Conservation (phyloP, 1,284 basidiomycete species). For the Naganishia liquefaciens region DNA sequence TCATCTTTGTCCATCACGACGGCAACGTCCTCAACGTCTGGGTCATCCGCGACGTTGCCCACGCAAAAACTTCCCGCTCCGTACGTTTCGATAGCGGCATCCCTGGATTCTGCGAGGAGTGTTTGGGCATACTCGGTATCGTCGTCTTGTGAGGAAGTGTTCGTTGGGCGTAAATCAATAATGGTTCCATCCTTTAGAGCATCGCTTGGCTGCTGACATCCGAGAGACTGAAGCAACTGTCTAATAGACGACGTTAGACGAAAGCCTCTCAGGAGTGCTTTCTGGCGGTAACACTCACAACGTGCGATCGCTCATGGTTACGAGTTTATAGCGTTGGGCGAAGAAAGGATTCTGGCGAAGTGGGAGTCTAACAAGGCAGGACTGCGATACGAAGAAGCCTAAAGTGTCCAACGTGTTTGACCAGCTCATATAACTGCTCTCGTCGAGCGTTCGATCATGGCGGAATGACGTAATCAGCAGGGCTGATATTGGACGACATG, state of each 20-base stretch:
- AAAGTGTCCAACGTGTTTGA: no score
- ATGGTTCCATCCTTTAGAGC: not conserved
- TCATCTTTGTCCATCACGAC: not conserved
- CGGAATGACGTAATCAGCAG: no score
- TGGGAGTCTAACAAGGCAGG: no score
- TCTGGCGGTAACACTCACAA: not conserved
- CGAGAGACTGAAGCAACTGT: constrained; percentile 15
- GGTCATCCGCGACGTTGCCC: constrained; percentile 15
- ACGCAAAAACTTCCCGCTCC: constrained; percentile 22
- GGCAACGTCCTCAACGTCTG: constrained; percentile 17
- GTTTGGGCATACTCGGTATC: not conserved
- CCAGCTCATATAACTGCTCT: no score
- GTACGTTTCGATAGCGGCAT: constrained; percentile 7
- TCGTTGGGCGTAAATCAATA: constrained; percentile 5
- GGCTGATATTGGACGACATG: no score
- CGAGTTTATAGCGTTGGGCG: no score
- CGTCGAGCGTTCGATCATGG: no score
- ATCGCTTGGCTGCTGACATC: not conserved
- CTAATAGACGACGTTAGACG: not conserved
- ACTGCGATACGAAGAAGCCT: no score
- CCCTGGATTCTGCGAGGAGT: constrained; percentile 5
- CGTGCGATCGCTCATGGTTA: not conserved
- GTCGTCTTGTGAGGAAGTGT: not conserved
- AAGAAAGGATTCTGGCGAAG: no score
- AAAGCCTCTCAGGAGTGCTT: not conserved